These are phyloP conservation scores for Fraxinus xanthoxyloides DNA, from an alignment of 305 asterid genomes.

Conservation along the genomic window DNA sequence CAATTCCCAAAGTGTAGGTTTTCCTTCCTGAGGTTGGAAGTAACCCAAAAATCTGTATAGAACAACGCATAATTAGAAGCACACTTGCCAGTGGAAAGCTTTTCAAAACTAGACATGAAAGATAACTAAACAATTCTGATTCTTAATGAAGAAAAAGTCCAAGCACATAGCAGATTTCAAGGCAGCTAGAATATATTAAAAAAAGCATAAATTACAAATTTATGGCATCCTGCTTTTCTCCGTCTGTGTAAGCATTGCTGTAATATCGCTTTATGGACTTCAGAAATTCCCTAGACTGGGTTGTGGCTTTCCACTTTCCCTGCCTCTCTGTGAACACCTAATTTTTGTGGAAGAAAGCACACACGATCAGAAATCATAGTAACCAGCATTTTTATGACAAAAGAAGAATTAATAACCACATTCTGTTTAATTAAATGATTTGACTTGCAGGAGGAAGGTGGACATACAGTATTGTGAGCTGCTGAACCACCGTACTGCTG, in stretches of 20 bases:
- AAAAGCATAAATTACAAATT: conserved; percentile 61
- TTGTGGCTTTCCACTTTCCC: conserved; percentile 99
- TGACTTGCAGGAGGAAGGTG: conserved; percentile 15
- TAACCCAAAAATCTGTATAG: conserved; percentile 87
- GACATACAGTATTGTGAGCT: conserved; percentile 86
- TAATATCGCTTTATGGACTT: conserved; percentile 96
- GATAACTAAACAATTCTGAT: neutral
- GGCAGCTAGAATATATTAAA: conserved; percentile 15
- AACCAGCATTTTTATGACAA: neutral
- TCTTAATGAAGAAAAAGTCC: conserved; percentile 12
- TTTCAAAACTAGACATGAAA: conserved; percentile 2
- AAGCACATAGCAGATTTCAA: neutral
- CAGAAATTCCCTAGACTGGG: conserved; percentile 92
- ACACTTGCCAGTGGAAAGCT: neutral
- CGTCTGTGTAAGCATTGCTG: conserved; percentile 96
- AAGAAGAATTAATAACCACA: conserved; percentile 1
- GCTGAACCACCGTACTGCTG: conserved; percentile 99
- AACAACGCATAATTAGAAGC: conserved; percentile 30
- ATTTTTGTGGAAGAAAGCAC: conserved; percentile 25
- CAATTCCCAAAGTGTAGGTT: conserved; percentile 96
- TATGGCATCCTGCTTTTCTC: conserved; percentile 99
- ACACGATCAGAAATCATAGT: conserved; percentile 7
- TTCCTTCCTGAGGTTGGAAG: conserved; percentile 96
- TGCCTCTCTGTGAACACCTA: conserved; percentile 98
- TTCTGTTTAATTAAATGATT: conserved; percentile 12